phyloP scores from a whole-genome alignment of 2,329 filamentous ascomycete genomes.

The Neonectria faginata region DNA sequence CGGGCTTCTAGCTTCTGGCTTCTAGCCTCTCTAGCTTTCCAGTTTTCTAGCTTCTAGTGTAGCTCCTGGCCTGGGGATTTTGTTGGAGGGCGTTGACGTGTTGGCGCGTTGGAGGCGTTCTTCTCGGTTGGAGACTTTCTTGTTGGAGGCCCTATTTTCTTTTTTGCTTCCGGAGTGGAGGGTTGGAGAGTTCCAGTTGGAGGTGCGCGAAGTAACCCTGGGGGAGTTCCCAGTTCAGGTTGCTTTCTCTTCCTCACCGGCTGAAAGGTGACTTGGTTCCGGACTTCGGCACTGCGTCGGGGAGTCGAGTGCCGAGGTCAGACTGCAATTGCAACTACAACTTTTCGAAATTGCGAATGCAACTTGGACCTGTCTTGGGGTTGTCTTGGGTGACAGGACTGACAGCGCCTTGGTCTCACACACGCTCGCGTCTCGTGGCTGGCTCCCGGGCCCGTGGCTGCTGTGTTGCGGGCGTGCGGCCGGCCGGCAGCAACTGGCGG shows the following conservation, averaged over 20 bases:
- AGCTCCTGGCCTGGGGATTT: background rate
- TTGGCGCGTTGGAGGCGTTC: background rate
- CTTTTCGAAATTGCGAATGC: background rate
- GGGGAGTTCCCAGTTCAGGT: background rate
- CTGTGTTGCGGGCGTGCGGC: constrained; percentile 6
- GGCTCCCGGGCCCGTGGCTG: background rate
- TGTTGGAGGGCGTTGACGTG: too few relatives aligned
- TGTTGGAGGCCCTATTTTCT: background rate
- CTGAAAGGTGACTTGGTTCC: background rate
- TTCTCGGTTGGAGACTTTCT: background rate
- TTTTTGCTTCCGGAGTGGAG: background rate
- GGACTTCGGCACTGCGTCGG: background rate
- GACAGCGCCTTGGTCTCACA: background rate
- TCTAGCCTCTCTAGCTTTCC: background rate
- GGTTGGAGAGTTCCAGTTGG: constrained; percentile 6
- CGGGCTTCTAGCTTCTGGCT: constrained; percentile 1
- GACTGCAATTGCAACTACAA: constrained; percentile 1
- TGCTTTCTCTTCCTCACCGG: background rate
- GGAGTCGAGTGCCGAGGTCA: background rate
- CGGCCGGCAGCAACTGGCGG: constrained; percentile 18
- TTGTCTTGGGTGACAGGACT: background rate
- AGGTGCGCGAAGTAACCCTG: background rate
- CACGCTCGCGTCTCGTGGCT: constrained; percentile 1
- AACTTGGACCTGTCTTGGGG: background rate
- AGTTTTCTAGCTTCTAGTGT: background rate